phyloP scores from a whole-genome alignment of 176 grass and related monocot species.

The Ampelocalamus luodianensis region DNA sequence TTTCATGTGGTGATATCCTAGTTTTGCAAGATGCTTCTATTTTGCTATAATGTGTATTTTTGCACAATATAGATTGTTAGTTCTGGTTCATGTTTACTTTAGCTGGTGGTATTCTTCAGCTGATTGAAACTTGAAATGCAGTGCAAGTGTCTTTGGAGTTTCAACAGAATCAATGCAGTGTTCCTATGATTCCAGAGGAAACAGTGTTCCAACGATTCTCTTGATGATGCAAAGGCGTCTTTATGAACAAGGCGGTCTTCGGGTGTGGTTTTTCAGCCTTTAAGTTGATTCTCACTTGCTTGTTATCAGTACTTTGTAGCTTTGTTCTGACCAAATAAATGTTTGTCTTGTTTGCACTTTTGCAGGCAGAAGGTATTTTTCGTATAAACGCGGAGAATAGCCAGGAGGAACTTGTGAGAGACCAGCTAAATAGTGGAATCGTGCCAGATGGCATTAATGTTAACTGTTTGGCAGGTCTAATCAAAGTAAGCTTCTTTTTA shows the following conservation, averaged over 20 bases:
- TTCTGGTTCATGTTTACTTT: constrained; percentile 38
- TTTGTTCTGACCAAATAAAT: constrained; percentile 26
- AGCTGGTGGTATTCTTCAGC: background rate
- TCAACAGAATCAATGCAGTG: constrained; percentile 86
- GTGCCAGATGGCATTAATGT: constrained; percentile 78
- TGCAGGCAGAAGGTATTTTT: constrained; percentile 88
- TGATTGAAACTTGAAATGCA: constrained; percentile 46
- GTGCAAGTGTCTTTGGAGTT: constrained; percentile 77
- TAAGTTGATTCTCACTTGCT: background rate
- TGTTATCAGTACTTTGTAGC: background rate
- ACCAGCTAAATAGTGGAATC: constrained; percentile 73
- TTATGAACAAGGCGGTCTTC: constrained; percentile 72
- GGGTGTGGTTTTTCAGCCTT: constrained; percentile 33
- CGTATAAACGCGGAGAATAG: constrained; percentile 81
- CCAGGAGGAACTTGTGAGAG: constrained; percentile 75
- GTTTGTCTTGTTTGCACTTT: constrained; percentile 17
- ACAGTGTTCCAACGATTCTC: constrained; percentile 78
- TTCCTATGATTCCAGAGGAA: constrained; percentile 84
- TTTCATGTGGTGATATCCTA: constrained; percentile 27
- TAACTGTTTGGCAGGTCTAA: constrained; percentile 72
- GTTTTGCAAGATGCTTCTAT: background rate
- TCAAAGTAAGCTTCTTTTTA: constrained; percentile 63
- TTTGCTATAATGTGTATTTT: constrained; percentile 18
- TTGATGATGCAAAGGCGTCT: constrained; percentile 77
- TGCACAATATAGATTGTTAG: background rate